Conservation (phyloP, 768 basidiomycete genomes). For the Phylloporus sp. region DNA sequence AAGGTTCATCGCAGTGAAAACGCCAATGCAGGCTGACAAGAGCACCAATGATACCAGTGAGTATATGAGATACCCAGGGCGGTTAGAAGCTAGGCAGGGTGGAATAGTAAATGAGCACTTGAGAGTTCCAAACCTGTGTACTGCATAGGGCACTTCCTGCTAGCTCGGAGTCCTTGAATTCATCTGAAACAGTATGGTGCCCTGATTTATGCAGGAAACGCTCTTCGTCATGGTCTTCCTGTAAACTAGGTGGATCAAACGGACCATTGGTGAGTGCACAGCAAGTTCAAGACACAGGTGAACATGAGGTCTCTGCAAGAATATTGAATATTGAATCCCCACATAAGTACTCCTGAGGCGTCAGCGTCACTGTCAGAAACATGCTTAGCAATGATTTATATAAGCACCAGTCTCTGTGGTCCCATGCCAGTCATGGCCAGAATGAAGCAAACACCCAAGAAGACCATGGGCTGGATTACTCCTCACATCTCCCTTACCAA, state of each 20-base stretch:
- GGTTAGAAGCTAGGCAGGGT: constrained; percentile 39
- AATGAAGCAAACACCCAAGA: no score
- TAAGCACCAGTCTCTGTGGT: no score
- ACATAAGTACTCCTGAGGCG: constrained; percentile 13
- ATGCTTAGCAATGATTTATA: no score
- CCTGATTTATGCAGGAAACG: constrained; percentile 45
- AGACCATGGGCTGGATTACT: no score
- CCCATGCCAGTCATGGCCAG: no score
- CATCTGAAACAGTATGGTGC: constrained; percentile 2
- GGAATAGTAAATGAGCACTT: constrained; percentile 5
- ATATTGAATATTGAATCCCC: no score
- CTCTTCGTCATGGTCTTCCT: constrained; percentile 55
- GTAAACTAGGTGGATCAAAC: constrained; percentile 75
- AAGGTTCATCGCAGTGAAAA: constrained; percentile 64
- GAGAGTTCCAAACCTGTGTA: constrained; percentile 1
- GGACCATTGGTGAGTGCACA: constrained; percentile 51
- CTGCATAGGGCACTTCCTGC: constrained; percentile 21
- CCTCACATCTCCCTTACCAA: no score
- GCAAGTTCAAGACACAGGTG: constrained; percentile 5
- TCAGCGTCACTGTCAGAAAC: constrained; percentile 26
- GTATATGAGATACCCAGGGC: constrained; percentile 60
- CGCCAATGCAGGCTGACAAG: constrained; percentile 66
- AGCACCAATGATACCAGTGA: constrained; percentile 56
- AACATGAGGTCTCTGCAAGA: constrained; percentile 3
- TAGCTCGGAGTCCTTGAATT: constrained; percentile 22